Base-by-base conservation (phyloP, 345 rosid genomes). In the Rhizophora mangle region DNA sequence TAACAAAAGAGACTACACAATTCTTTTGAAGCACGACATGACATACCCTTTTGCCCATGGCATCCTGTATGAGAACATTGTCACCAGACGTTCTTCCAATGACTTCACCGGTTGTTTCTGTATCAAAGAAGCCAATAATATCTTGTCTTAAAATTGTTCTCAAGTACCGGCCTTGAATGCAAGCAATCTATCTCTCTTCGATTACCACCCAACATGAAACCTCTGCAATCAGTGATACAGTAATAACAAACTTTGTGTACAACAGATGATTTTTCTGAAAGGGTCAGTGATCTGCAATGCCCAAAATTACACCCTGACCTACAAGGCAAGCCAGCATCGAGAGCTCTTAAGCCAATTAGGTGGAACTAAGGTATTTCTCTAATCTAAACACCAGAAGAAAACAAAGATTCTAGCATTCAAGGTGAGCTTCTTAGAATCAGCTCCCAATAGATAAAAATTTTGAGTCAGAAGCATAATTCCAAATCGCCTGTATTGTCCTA, bases 51-150 rank as follows among this genome's bases (percentile, higher is more conserved):
- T 90, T 97, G n/a, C 98, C 97, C 89, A 93, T 86, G 37, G 98
- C 98, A 0, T 93, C 96, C 80, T 93, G 96, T 76, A 93, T 87
- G 70, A 90, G 85, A 65, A 93, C 82, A 6, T 97, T 93, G 68
- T 93, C 98, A 18, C 97, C 97, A 0, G 97, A 90, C 97, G 90
- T 90, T 70, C 98, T 86, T 58, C 93, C 96, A 52, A 93, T 81
- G 59, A 93, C 86, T 73, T 93, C n/a, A 56, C 98, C 98, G 0
- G 82, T 82, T 19, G 97, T 89, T 64, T 93, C 93, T 2, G 91
- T 87, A 74, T 93, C 98, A 30, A 90, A 93, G 82, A 75, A 93
- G 22, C 83, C 85, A 24, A 24, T 24, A 47, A 93, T 84, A 60
- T 93, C 98, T 78, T 93, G 98, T 73, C 93, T 82, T 74, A 93